phyloP scores from a whole-genome alignment of 306 rosid species.

The Trichosanthes truncata region DNA sequence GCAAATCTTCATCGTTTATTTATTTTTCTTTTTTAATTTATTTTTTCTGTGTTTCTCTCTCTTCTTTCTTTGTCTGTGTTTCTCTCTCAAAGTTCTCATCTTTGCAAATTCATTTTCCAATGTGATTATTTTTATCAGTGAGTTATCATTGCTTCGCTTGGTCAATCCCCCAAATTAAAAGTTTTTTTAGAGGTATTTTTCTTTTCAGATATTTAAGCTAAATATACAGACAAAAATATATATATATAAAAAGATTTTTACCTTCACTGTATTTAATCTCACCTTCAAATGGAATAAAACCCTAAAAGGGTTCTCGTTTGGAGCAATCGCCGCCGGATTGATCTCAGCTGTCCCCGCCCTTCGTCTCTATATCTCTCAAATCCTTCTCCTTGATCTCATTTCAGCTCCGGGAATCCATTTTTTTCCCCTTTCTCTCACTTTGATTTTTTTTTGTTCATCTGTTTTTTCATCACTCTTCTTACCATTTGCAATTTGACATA shows the following conservation, averaged over 20 bases:
- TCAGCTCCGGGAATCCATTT: neutral
- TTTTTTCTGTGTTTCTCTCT: neutral
- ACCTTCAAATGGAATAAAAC: conserved; percentile 10
- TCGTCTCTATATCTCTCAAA: neutral
- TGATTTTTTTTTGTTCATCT: neutral
- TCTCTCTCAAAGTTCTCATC: neutral
- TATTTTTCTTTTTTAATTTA: neutral
- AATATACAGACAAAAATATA: neutral
- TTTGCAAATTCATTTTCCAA: neutral
- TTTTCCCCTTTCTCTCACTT: neutral
- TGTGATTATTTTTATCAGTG: neutral
- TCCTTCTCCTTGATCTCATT: conserved; percentile 8
- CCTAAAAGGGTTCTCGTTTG: conserved; percentile 16
- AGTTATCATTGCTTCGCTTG: conserved; percentile 1
- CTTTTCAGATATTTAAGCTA: neutral
- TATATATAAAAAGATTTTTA: neutral
- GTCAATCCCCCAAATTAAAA: neutral
- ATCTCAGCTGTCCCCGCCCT: conserved; percentile 8
- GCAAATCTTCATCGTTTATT: neutral
- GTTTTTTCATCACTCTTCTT: neutral
- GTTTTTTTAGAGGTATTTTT: neutral
- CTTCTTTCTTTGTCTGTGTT: neutral
- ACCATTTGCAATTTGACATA: neutral
- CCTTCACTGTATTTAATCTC: conserved; percentile 10
- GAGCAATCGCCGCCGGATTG: conserved; percentile 16